Evolutionary conservation across 768 basidiomycete species (phyloP).

Genomic region (Lentinus brumalis): DNA sequence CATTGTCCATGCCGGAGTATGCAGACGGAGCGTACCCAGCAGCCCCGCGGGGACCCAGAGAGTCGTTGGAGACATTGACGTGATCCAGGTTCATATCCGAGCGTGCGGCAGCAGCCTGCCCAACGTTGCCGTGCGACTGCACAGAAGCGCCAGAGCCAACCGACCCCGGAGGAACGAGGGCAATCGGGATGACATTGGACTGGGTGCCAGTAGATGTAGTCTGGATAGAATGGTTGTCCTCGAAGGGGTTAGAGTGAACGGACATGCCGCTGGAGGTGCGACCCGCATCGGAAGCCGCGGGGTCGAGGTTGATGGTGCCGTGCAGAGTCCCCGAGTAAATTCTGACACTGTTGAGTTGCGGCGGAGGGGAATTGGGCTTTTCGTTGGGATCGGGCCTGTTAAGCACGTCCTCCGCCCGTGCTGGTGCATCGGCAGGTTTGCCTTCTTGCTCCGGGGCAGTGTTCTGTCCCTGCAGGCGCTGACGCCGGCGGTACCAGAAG

Average conservation of each 20-base stretch:
- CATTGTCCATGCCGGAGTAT: conserved; percentile 54
- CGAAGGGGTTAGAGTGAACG: conserved; percentile 66
- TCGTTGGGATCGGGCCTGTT: conserved; percentile 82
- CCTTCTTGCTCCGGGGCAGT: conserved; percentile 38
- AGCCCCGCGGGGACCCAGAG: conserved; percentile 35
- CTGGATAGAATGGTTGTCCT: conserved; percentile 77
- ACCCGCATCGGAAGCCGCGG: conserved; percentile 41
- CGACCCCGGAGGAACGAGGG: conserved; percentile 67
- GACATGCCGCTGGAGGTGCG: conserved; percentile 31
- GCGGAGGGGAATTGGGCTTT: conserved; percentile 46
- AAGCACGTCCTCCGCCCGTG: conserved; percentile 74
- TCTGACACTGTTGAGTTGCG: conserved; percentile 45
- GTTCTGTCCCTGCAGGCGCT: conserved; percentile 40
- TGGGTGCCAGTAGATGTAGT: conserved; percentile 73
- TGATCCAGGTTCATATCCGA: conserved; percentile 64
- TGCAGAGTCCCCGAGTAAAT: conserved; percentile 47
- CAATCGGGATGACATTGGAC: conserved; percentile 88
- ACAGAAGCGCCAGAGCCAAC: conserved; percentile 31
- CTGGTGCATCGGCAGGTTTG: conserved; percentile 61
- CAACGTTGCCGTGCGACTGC: conserved; percentile 34
- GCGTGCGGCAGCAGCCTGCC: conserved; percentile 53
- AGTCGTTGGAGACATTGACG: conserved; percentile 59
- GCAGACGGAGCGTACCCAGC: conserved; percentile 46
- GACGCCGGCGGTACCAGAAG: conserved; percentile 66
- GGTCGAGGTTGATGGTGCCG: conserved; percentile 63